Conservation (phyloP, 805 yeast species). For the Candida pseudoglaebosa region DNA sequence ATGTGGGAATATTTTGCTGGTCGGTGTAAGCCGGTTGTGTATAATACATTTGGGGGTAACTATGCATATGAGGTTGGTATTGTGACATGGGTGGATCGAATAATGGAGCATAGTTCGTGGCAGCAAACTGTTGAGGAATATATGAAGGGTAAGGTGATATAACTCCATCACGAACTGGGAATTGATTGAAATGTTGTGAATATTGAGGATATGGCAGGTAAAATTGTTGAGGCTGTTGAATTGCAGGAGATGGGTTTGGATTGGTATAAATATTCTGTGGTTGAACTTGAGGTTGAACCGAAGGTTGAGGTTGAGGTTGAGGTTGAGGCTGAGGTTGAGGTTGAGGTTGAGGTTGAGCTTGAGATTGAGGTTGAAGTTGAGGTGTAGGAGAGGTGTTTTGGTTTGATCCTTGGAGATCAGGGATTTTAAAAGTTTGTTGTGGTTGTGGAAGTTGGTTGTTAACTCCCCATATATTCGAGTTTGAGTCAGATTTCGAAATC, state of each 20-base stretch:
- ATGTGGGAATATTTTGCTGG: background rate
- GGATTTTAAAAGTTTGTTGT: slow-evolving; percentile 4
- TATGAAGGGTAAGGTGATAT: slow-evolving; percentile 5
- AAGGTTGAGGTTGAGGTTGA: background rate
- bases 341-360: background rate
- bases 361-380: slow-evolving; percentile 1
- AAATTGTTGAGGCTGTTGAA: slow-evolving; percentile 5
- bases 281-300: background rate
- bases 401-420: background rate
- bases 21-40: background rate
- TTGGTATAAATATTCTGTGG: background rate
- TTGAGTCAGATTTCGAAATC: background rate
- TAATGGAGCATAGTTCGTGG: background rate
- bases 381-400: background rate
- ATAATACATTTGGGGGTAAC: slow-evolving; percentile 1
- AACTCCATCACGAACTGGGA: slow-evolving; percentile 1
- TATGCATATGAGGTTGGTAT: slow-evolving; percentile 2
- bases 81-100: slow-evolving; percentile 1
- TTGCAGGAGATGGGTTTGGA: slow-evolving; percentile 3
- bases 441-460: slow-evolving; percentile 1
- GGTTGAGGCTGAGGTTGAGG: background rate
- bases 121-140: slow-evolving; percentile 3
- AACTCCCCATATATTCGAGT: slow-evolving; percentile 6
- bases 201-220: slow-evolving; percentile 7
- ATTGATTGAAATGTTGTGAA: slow-evolving; percentile 4